Evolutionary conservation across 2,329 filamentous ascomycete species (phyloP).

Genomic region (Calonectria crousiana): DNA sequence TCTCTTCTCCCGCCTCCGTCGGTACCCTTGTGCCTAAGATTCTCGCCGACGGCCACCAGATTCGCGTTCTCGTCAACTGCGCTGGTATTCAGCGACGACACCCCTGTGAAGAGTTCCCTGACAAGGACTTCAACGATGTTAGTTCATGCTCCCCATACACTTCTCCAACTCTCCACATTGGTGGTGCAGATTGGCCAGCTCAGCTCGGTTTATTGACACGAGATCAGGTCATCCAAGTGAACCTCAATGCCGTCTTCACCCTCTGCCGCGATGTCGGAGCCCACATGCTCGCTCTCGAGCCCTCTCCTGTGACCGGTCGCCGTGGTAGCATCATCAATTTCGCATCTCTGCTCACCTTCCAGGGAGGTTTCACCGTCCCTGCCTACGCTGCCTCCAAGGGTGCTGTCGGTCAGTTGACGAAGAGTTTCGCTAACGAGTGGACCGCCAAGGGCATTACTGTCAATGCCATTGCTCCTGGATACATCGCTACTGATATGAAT

Average conservation of each 20-base stretch:
- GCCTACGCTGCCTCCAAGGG: slow-evolving; percentile 91
- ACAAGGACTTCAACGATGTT: slow-evolving; percentile 80
- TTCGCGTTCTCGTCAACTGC: slow-evolving; percentile 87
- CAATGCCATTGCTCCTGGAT: slow-evolving; percentile 90
- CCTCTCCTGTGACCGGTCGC: slow-evolving; percentile 62
- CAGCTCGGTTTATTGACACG: slow-evolving; percentile 12
- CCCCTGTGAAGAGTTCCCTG: slow-evolving; percentile 80
- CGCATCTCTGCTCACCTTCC: slow-evolving; percentile 83
- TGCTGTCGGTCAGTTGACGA: slow-evolving; percentile 86
- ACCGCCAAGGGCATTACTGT: slow-evolving; percentile 82
- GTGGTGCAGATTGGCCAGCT: neutral
- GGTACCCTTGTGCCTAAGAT: slow-evolving; percentile 70
- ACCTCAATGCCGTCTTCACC: slow-evolving; percentile 85
- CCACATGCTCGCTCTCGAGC: slow-evolving; percentile 76
- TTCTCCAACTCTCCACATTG: neutral
- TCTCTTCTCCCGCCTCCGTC: slow-evolving; percentile 71
- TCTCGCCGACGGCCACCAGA: slow-evolving; percentile 71
- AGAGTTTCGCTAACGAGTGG: slow-evolving; percentile 90
- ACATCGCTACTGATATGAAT: slow-evolving; percentile 97
- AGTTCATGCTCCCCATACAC: neutral
- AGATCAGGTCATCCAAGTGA: slow-evolving; percentile 81
- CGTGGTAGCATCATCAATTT: slow-evolving; percentile 86
- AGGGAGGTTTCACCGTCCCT: slow-evolving; percentile 89
- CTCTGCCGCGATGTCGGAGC: slow-evolving; percentile 82
- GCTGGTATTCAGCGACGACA: slow-evolving; percentile 88